phyloP scores from a whole-genome alignment of 163 green algal species.

The Chloroidium sp. region DNA sequence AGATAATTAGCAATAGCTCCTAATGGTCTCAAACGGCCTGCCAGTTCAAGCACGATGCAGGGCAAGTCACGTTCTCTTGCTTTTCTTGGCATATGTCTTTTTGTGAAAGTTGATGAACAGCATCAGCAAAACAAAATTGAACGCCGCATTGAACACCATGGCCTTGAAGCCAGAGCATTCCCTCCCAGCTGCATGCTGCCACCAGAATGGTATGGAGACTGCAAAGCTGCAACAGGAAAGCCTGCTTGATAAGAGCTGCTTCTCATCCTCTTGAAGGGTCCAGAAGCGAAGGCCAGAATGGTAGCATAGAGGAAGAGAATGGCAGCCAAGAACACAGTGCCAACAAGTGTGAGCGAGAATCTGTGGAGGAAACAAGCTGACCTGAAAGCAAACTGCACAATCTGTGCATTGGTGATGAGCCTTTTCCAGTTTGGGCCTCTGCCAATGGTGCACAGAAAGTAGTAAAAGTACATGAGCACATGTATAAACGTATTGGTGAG shows the following conservation, averaged over 20 bases:
- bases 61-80: conserved; percentile 6
- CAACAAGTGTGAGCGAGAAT: too few relatives aligned
- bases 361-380: neutral
- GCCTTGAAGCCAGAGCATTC: conserved; percentile 34
- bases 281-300: too few relatives aligned
- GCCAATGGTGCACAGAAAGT: conserved; percentile 17
- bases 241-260: too few relatives aligned
- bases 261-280: too few relatives aligned
- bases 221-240: conserved; percentile 15
- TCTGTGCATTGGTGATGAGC: conserved; percentile 30
- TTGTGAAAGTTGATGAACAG: conserved; percentile 49
- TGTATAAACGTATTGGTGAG: conserved; percentile 45
- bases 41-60: neutral
- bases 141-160: conserved; percentile 38
- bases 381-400: conserved; percentile 47
- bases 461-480: conserved; percentile 59
- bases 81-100: conserved; percentile 19
- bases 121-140: conserved; percentile 41
- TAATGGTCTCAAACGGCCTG: neutral
- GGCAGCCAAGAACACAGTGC: too few relatives aligned
- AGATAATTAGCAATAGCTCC: neutral
- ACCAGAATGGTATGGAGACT: conserved; percentile 14
- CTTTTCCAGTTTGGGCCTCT: conserved; percentile 27
- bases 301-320: too few relatives aligned
- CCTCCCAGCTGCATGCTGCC: conserved; percentile 2